These are phyloP conservation scores for Cydonia oblonga DNA, from an alignment of 331 rosid species.

Conservation along the genomic window DNA sequence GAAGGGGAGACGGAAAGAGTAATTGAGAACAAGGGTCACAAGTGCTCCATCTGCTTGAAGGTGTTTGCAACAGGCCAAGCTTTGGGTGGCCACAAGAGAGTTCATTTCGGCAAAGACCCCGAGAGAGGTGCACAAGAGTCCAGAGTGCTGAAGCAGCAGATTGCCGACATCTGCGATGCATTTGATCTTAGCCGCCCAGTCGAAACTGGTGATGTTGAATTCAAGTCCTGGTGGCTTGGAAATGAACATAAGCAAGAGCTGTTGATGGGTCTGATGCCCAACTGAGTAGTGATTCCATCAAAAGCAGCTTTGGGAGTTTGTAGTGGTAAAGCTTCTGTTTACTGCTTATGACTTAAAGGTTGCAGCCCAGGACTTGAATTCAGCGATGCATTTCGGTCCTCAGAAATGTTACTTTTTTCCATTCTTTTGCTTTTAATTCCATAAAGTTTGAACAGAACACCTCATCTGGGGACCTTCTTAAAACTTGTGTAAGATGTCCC, in stretches of 20 bases:
- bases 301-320: background rate
- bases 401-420: background rate
- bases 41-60: conserved; percentile 37
- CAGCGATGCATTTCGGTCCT: too few relatives aligned
- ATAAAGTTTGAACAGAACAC: background rate
- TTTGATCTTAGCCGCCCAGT: background rate
- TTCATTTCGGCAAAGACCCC: conserved; percentile 23
- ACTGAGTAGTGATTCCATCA: conserved; percentile 11
- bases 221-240: conserved; percentile 24
- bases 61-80: conserved; percentile 44
- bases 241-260: conserved; percentile 21
- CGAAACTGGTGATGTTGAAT: conserved; percentile 9
- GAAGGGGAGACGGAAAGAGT: conserved; percentile 3
- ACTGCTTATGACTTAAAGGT: background rate
- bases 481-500: background rate
- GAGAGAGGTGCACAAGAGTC: conserved; percentile 10
- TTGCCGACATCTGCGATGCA: conserved; percentile 1
- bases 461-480: background rate
- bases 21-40: conserved; percentile 17
- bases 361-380: background rate
- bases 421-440: background rate
- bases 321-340: background rate
- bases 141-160: conserved; percentile 9
- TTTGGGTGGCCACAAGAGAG: conserved; percentile 51
- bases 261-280: conserved; percentile 16